Conservation (phyloP, 306 rosid genomes). For the Prunus mongolica region DNA sequence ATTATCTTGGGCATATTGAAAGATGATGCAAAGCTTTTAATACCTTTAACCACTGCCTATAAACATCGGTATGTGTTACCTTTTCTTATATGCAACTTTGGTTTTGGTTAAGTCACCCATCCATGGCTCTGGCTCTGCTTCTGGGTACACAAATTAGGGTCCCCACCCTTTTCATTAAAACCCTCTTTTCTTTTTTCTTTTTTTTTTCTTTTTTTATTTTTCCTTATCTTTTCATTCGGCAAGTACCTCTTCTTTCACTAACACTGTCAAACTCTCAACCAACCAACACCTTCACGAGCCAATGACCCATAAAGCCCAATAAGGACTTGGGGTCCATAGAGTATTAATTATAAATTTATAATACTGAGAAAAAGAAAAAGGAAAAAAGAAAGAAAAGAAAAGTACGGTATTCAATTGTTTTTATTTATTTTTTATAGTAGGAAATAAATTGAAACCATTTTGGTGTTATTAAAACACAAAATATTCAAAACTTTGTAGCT, state of each 20-base stretch:
- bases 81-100: conserved; percentile 45
- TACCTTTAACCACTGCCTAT: conserved; percentile 34
- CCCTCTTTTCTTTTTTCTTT: neutral
- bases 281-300: neutral
- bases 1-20: conserved; percentile 54
- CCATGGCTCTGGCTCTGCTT: conserved; percentile 3
- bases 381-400: neutral
- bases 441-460: no score
- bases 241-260: neutral
- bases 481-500: no score
- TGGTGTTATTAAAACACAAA: no score
- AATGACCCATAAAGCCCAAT: conserved; percentile 31
- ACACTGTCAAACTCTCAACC: conserved; percentile 21
- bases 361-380: no score
- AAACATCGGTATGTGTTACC: conserved; percentile 61
- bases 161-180: conserved; percentile 22
- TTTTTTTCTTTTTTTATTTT: neutral
- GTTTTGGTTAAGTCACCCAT: conserved; percentile 49
- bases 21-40: conserved; percentile 71
- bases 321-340: conserved; percentile 6
- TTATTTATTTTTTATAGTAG: no score
- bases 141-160: conserved; percentile 25
- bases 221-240: neutral
- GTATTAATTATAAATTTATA: neutral
- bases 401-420: neutral